A percentile compares a stretch with the other conserved stretches of the same genome.
phyloP scores from a whole-genome alignment of 2,329 filamentous ascomycete species.

The Aspergillus amoenus region DNA sequence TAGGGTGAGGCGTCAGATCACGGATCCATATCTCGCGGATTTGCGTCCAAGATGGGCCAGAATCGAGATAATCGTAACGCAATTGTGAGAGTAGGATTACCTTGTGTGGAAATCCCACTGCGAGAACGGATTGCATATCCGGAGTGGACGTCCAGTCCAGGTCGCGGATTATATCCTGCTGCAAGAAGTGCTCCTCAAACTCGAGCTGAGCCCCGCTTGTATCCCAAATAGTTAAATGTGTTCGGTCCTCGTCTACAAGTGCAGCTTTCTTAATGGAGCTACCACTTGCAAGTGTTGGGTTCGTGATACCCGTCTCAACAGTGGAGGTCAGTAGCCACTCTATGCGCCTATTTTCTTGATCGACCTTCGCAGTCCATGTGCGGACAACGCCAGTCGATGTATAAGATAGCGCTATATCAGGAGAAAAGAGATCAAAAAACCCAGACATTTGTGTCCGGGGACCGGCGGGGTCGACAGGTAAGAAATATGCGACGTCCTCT shows the following conservation, averaged over 20 bases:
- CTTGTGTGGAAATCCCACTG: conserved; percentile 87
- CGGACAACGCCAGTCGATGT: conserved; percentile 71
- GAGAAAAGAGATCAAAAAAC: conserved; percentile 81
- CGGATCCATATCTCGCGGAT: conserved; percentile 80
- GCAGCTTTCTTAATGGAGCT: conserved; percentile 86
- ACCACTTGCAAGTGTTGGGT: conserved; percentile 76
- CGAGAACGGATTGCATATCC: conserved; percentile 82
- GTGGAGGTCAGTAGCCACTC: conserved; percentile 82
- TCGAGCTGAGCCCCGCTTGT: conserved; percentile 78
- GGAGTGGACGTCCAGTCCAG: conserved; percentile 93
- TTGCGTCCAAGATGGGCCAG: conserved; percentile 83
- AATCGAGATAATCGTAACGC: conserved; percentile 87
- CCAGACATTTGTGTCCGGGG: conserved; percentile 68
- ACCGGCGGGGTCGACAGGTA: conserved; percentile 85
- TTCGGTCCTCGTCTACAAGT: conserved; percentile 71
- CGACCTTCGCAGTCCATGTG: conserved; percentile 81
- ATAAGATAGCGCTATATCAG: conserved; percentile 83
- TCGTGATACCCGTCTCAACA: conserved; percentile 72
- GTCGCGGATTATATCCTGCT: conserved; percentile 74
- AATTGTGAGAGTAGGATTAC: conserved; percentile 81
- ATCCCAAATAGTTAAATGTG: conserved; percentile 86
- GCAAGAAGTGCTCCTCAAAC: conserved; percentile 72
- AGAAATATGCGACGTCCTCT: conserved; percentile 57
- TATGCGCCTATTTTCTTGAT: conserved; percentile 58
- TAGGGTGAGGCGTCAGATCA: conserved; percentile 81